phyloP scores from a whole-genome alignment of 2,329 filamentous ascomycete species.

The Hypoxylon sp. region DNA sequence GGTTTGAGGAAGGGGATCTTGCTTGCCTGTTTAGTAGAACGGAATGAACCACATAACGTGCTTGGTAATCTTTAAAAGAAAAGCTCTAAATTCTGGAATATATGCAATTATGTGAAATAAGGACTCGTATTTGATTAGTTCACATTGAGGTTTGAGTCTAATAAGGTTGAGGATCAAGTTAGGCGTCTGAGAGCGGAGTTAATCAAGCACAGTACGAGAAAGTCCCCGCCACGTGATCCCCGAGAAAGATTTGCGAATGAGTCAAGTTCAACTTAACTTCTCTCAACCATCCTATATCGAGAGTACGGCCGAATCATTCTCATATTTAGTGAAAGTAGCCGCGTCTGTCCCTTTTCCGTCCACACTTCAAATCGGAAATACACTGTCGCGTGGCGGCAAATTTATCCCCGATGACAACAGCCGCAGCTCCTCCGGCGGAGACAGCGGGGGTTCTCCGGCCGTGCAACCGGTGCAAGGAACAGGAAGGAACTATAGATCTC shows the following conservation, averaged over 20 bases:
- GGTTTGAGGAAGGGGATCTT: constrained; percentile 57
- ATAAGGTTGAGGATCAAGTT: constrained; percentile 1
- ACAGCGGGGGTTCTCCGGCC: constrained; percentile 29
- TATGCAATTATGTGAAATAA: background rate
- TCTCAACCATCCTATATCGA: background rate
- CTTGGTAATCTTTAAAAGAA: background rate
- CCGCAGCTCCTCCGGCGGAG: constrained; percentile 34
- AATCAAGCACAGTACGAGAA: constrained; percentile 11
- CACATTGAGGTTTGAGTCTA: background rate
- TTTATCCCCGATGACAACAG: constrained; percentile 35
- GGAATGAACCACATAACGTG: background rate
- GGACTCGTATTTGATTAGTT: background rate
- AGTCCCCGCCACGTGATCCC: constrained; percentile 33
- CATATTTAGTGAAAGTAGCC: too few species aligned
- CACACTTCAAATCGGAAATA: background rate
- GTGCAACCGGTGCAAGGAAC: constrained; percentile 53
- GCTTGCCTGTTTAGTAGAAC: constrained; percentile 44
- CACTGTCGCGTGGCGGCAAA: background rate
- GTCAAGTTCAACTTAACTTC: constrained; percentile 25
- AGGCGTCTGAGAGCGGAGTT: constrained; percentile 1
- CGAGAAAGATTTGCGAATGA: constrained; percentile 31
- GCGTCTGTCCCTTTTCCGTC: background rate
- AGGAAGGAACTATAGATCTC: constrained; percentile 49
- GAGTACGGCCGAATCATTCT: background rate
- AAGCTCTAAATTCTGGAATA: background rate